A percentile compares a stretch with the other conserved stretches of the same genome.
These are phyloP conservation scores for Annona squamosa DNA, from an alignment of 164 flowering plant genomes.

Conservation along the genomic window DNA sequence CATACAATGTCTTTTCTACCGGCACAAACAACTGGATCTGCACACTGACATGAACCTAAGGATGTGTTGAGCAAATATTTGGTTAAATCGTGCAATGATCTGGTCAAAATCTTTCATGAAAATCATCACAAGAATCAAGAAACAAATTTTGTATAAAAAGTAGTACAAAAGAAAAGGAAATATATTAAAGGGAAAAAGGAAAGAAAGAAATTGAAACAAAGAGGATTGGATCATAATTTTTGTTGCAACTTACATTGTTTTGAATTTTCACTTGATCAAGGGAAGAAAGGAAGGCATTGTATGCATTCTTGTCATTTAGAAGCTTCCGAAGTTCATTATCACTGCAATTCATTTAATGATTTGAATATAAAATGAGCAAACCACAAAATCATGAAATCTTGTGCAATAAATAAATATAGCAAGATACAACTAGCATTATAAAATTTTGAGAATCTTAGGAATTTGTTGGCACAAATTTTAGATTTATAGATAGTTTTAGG, in stretches of 20 bases:
- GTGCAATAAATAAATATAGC: neutral
- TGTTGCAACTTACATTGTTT: slow-evolving; percentile 57
- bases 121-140: neutral
- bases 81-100: neutral
- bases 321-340: slow-evolving; percentile 82
- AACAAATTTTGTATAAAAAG: too few species aligned
- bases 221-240: neutral
- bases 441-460: neutral
- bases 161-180: too few species aligned
- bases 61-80: neutral
- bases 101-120: too few species aligned
- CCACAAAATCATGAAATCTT: neutral
- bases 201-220: too few species aligned
- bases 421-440: neutral
- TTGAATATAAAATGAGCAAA: too few species aligned
- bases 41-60: neutral
- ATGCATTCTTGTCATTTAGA: slow-evolving; percentile 78
- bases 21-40: neutral
- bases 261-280: slow-evolving; percentile 82
- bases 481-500: neutral
- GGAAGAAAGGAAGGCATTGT: slow-evolving; percentile 60
- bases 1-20: neutral
- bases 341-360: slow-evolving; percentile 22
- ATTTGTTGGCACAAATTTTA: too few species aligned
- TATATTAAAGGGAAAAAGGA: neutral